Base-by-base conservation (phyloP, 2,329 filamentous ascomycete genomes). In the Colletotrichum incanum region DNA sequence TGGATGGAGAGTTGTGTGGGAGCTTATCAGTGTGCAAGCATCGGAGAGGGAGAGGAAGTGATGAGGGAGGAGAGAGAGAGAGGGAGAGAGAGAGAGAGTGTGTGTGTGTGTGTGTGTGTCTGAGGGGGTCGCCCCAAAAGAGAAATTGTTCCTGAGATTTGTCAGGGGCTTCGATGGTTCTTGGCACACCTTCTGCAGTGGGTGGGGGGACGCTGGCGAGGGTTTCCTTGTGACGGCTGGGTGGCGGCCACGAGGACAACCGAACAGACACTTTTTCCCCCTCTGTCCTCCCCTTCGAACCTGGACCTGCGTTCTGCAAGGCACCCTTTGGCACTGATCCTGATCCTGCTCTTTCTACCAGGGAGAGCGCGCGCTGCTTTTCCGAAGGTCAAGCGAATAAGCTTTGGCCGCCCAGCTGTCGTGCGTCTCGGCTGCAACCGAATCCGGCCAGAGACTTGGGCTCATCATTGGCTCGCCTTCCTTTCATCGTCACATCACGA, bases 361-460 rank as follows among this genome's bases (percentile, higher is more conserved):
- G 26, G 31, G 16, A 64, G 61, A 43, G n/a, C 26, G 37, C 8
- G 23, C 26, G n/a, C 45, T 41, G 39, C 12, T 9, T 16, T 18
- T 11, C n/a, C 45, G 8, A 34, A 41, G 31, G 65, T 56, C 50
- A 41, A 60, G n/a, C 47, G 37, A 50, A 37, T 18, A 69, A 69
- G 65, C 69, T 69, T 69, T 69, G 69, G 41, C 52, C 39, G 59
- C 52, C 31, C 37, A 54, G 65, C 20, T 69, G 45, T 60, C 61
- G 7, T 69, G 65, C 58, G 59, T 72, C 69, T 72, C 69, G 59
- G 69, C 65, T 69, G 60, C 59, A 64, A 65, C 59, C 59, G 59
- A 72, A 54, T 72, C 65, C 69, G 69, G 68, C 59, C 43, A 61
- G 20, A 54, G 39, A 69, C 28, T 16, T 9, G 58, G 20, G n/a